These are phyloP conservation scores for Solanum paucissectum DNA, from an alignment of 257 asterid species.

Conservation along the genomic window DNA sequence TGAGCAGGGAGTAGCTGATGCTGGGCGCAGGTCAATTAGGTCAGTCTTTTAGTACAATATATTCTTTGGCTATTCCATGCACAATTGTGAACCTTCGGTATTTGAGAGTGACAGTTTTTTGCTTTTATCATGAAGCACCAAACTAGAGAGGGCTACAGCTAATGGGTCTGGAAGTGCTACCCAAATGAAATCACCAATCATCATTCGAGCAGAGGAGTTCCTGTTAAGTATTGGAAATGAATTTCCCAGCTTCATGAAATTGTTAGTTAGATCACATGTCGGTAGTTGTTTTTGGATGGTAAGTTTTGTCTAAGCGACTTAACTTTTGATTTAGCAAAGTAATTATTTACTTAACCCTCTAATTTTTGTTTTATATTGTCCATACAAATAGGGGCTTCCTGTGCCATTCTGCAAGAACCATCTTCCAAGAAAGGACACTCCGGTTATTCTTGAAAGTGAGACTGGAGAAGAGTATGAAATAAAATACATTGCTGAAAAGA, in stretches of 20 bases:
- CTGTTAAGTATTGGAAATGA: constrained; percentile 50
- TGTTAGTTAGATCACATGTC: constrained; percentile 77
- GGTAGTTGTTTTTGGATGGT: constrained; percentile 99
- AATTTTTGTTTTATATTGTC: constrained; percentile 7
- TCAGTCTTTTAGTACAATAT: constrained; percentile 13
- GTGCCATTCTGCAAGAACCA: constrained; percentile 71
- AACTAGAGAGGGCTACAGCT: constrained; percentile 20
- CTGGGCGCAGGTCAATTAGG: constrained; percentile 30
- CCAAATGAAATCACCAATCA: constrained; percentile 52
- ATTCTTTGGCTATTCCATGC: background rate
- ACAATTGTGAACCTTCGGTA: background rate
- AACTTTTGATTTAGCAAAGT: background rate
- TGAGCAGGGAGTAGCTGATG: constrained; percentile 40
- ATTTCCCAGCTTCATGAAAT: constrained; percentile 51
- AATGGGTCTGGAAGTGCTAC: constrained; percentile 30
- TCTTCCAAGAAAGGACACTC: constrained; percentile 51
- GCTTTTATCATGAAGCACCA: constrained; percentile 19
- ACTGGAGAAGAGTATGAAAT: constrained; percentile 54
- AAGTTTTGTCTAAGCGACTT: constrained; percentile 8
- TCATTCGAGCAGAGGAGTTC: constrained; percentile 89
- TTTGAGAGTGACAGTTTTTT: background rate
- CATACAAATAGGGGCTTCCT: constrained; percentile 52
- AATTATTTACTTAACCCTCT: background rate
- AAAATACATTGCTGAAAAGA: constrained; percentile 65
- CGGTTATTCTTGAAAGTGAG: constrained; percentile 49